Evolutionary conservation across 441 rosid genomes (phyloP), one percentile per base, ranked within the genome.

Genomic region (Mallotus japonicus): DNA sequence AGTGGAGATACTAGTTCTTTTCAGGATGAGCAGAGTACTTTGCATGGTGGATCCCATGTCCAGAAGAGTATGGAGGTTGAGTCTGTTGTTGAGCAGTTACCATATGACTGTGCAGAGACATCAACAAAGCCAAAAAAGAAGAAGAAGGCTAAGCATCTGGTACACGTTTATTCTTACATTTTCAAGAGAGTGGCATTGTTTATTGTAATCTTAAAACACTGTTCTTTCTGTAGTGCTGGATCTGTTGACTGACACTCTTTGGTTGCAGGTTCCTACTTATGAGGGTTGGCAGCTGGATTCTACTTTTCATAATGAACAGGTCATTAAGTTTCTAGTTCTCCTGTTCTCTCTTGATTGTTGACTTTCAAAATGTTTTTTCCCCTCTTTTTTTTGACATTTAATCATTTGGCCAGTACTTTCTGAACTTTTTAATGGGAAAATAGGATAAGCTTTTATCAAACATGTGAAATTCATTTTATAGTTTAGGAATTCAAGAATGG

Each of bases 1-100:
- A 96, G 99, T 85, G 99, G 95, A 75, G 99, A 96, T 81, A 90
- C 99, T 66, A 89, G 77, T 87, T 96, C 97, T 78, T 90, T 86
- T 85, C 99, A 94, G 88, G 99, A 96, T 82, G 99, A 94, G 73
- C 90, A 85, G 85, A 89, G 93, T 85, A 86, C 92, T 64, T 74
- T 91, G 90, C 87, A 85, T 81, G 95, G 96, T 76, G 97, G 89
- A 69, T 88, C 87, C 7, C 86, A 83, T 78, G 75, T 87, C 74
- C 99, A 87, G 75, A 96, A 80, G 88, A 83, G 91, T 70, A 75
- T 86, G 84, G 99, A 96, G 84, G 97, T 89, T 75, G 98, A 96
- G 59, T 92, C 99, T 56, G 80, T 77, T 78, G 86, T 83, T 22
- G 87, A 85, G 88, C 92, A 83, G 76, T 78, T 85, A 37, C 83